These are phyloP conservation scores for Deinandra increscens DNA, from an alignment of 129 eudicot species.

Conservation along the genomic window DNA sequence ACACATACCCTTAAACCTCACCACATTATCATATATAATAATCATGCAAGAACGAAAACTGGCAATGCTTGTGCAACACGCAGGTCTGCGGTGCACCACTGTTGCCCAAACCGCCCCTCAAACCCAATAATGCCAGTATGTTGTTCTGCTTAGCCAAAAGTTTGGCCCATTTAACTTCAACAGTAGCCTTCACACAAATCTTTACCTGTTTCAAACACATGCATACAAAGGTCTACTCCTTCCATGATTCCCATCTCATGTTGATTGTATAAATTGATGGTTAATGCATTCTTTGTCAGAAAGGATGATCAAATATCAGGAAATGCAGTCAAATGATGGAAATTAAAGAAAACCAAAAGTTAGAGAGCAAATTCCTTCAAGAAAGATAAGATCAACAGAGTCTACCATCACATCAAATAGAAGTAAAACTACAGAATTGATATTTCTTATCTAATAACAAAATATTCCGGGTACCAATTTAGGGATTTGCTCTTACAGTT, in stretches of 20 bases:
- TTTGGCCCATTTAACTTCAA: not conserved
- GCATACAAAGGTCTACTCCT: not conserved
- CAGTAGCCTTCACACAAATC: not conserved
- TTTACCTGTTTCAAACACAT: not conserved
- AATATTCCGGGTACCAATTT: not conserved
- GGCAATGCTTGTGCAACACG: not conserved
- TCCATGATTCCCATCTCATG: not conserved
- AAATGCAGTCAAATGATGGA: not conserved
- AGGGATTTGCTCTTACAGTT: slow-evolving; percentile 27
- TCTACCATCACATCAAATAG: not conserved
- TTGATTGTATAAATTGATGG: not conserved
- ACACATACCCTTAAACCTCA: not conserved
- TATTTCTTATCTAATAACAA: not conserved
- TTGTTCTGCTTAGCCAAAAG: not conserved
- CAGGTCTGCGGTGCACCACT: slow-evolving; percentile 4
- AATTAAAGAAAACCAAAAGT: not conserved
- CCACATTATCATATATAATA: not conserved
- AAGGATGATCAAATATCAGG: not conserved
- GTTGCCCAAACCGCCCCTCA: slow-evolving; percentile 7
- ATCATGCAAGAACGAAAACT: slow-evolving; percentile 10
- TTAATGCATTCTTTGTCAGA: not conserved
- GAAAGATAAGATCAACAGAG: slow-evolving; percentile 3
- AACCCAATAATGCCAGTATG: not conserved
- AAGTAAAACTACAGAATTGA: slow-evolving; percentile 3
- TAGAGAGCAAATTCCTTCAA: not conserved